A percentile compares a stretch with the other conserved stretches of the same genome.
phyloP scores from a whole-genome alignment of 768 basidiomycete genomes.

The Leucocoprinus leucothites region DNA sequence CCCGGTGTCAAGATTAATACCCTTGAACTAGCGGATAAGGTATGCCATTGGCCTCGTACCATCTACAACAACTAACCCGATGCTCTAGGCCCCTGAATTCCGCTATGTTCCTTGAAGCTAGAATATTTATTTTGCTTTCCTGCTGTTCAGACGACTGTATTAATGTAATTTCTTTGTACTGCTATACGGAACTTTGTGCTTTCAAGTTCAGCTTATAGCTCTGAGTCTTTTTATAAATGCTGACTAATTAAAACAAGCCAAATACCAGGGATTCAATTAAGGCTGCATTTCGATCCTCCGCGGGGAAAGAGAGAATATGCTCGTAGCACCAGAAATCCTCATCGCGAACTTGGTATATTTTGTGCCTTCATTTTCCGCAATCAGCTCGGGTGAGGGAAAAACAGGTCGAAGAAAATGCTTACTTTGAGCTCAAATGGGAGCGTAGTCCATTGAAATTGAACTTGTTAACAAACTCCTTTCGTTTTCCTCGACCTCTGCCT shows the following conservation, averaged over 20 bases:
- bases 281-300: background rate
- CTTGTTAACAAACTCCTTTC: slow-evolving; percentile 18
- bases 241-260: too few species aligned
- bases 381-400: background rate
- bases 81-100: slow-evolving; percentile 56
- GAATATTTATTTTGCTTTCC: background rate
- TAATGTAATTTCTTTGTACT: background rate
- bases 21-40: slow-evolving; percentile 63
- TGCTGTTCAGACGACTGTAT: background rate
- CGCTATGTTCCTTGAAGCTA: slow-evolving; percentile 44
- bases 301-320: background rate
- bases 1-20: slow-evolving; percentile 54
- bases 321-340: slow-evolving; percentile 6
- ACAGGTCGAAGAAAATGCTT: slow-evolving; percentile 17
- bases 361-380: slow-evolving; percentile 43
- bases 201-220: too few species aligned
- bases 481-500: background rate
- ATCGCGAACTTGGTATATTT: background rate
- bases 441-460: slow-evolving; percentile 55
- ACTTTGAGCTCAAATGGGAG: slow-evolving; percentile 66
- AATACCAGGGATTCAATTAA: too few species aligned
- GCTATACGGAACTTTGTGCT: too few species aligned
- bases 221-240: too few species aligned
- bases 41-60: slow-evolving; percentile 23
- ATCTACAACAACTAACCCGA: background rate